Base-by-base conservation (phyloP, 768 basidiomycete genomes). In the Leucocoprinus leucothites region DNA sequence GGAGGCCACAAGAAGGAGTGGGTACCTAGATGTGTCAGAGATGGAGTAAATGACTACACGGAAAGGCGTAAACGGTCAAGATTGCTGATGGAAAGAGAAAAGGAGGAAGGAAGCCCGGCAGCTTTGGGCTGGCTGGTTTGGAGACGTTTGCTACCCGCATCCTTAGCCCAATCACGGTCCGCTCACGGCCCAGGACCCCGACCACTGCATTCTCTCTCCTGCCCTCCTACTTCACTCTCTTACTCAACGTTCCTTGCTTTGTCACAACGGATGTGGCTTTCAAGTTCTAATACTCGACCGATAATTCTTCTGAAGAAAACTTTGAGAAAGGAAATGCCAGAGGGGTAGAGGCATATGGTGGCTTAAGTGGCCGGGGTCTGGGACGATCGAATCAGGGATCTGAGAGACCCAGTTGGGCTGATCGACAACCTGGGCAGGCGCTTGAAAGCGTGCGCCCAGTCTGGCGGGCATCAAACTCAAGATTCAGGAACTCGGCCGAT, bases 61-160 rank as follows among this genome's bases (percentile, higher is more conserved):
- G 24, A 35, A 53, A 5, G 31, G 44, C 22, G 51, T 2, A 44
- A n/a, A 53, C 8, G 35, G 48, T 22, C 19, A 13, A 35, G 35
- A 38, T 46, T 53, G 51, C 43, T 45, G 51, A 53, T 46, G 52
- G 52, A 46, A 53, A 11, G 51, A 53, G 43, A 53, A 48, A 40
- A 40, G 47, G 46, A 41, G 25, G 46, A 55, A 55, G 46, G 46
- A 35, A 41, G 11, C 19, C 43, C 40, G 45, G 9, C 46, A 19
- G 53, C 53, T 7, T 54, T 53, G 41, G 51, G 40, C 43, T 53
- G 51, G 44, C 44, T 53, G 34, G 44, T 47, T 46, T 38, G 51
- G 43, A 53, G 42, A 53, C 19, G 43, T 53, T 53, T 53, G 52
- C 44, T 38, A 53, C 44, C 52, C 51, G 42, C 51, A 52, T 52